These are phyloP conservation scores for Tricholoma sp. DNA, from an alignment of 768 basidiomycete species.

Conservation along the genomic window DNA sequence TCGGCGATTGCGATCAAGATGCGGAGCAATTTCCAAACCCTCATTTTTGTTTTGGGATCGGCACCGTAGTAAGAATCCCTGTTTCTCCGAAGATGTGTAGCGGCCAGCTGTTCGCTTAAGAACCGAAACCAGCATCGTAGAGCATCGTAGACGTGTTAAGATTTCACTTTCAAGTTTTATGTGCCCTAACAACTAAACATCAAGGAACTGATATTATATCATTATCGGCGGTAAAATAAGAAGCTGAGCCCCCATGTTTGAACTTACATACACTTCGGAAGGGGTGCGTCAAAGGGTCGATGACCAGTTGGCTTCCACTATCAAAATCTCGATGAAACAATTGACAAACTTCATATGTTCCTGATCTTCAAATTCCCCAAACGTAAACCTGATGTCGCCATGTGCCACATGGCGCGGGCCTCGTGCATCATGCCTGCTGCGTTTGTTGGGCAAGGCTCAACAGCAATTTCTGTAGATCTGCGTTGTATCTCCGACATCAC, in stretches of 20 bases:
- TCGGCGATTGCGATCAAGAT: neutral
- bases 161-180: no score
- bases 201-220: neutral
- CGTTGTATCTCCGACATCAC: neutral
- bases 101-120: no score
- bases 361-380: neutral
- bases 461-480: neutral
- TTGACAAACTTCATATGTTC: neutral
- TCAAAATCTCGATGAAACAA: neutral
- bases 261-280: no score
- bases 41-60: constrained; percentile 8
- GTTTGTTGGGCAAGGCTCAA: neutral
- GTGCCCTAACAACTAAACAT: neutral
- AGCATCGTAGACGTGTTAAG: no score
- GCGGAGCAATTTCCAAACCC: constrained; percentile 9
- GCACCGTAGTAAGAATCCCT: neutral
- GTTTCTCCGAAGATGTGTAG: no score
- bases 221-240: no score
- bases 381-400: neutral
- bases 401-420: neutral
- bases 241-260: no score
- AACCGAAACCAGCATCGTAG: neutral
- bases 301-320: neutral
- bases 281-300: neutral
- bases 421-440: neutral